Evolutionary conservation across 306 rosid genomes (phyloP).

Genomic region (Prosopis cineraria): DNA sequence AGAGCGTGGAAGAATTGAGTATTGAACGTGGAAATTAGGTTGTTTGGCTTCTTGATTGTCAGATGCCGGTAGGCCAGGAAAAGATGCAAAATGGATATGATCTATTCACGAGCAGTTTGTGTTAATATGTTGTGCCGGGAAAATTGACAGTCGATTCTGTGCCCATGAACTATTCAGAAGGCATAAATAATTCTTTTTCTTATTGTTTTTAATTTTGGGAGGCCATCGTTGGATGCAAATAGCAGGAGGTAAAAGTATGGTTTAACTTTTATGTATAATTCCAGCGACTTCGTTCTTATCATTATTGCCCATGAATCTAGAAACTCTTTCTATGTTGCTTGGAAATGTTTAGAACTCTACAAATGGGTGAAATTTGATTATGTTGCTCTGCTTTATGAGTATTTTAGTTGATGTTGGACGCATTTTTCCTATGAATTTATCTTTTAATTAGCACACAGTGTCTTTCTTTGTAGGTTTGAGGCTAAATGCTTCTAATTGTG

Average conservation of each 20-base stretch:
- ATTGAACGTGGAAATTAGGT: neutral
- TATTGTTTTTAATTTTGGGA: neutral
- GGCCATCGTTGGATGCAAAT: slow-evolving; percentile 1
- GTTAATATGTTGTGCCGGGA: neutral
- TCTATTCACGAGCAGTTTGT: neutral
- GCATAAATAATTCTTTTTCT: neutral
- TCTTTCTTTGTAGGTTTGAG: slow-evolving; percentile 19
- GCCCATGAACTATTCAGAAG: neutral
- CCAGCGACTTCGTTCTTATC: slow-evolving; percentile 9
- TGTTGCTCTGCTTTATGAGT: slow-evolving; percentile 3
- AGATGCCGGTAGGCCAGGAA: neutral
- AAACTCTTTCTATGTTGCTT: slow-evolving; percentile 7
- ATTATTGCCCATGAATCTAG: neutral
- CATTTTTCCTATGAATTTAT: neutral
- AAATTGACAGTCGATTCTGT: neutral
- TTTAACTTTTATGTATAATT: neutral
- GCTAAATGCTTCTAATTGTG: slow-evolving; percentile 8
- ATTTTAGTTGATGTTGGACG: neutral
- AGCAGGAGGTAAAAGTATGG: neutral
- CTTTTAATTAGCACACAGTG: slow-evolving; percentile 6
- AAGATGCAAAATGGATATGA: neutral
- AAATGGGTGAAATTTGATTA: slow-evolving; percentile 20
- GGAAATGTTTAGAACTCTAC: neutral
- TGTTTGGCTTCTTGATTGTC: slow-evolving; percentile 5
- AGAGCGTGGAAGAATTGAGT: neutral